Evolutionary conservation across 352 stramenopile species (phyloP).

Genomic region (Pythium sp.): DNA sequence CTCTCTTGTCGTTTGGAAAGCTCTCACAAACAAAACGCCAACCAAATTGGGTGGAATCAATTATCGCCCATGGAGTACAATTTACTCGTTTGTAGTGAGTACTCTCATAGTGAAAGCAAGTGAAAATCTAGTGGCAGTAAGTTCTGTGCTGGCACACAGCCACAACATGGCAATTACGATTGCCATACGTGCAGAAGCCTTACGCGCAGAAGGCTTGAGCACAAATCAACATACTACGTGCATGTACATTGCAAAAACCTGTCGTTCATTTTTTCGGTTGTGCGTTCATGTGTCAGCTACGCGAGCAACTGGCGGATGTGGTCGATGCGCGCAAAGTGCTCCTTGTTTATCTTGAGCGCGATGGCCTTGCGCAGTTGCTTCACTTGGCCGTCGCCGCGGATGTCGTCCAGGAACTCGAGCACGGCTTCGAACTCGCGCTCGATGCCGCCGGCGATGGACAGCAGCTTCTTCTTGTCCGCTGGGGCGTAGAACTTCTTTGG

Average conservation of each 20-base stretch:
- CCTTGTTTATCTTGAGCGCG: conserved; percentile 54
- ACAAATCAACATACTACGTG: not conserved
- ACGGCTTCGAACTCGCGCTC: conserved; percentile 80
- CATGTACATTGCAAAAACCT: not conserved
- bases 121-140: not conserved
- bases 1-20: not conserved
- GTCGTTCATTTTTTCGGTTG: not conserved
- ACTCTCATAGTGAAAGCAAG: not conserved
- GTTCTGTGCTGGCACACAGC: not conserved
- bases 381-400: conserved; percentile 65
- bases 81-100: not conserved
- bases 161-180: not conserved
- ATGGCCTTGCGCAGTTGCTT: conserved; percentile 71
- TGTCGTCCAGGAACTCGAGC: conserved; percentile 70
- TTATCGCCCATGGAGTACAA: not conserved
- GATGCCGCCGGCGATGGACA: conserved; percentile 41
- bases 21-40: not conserved
- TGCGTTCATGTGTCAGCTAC: not conserved
- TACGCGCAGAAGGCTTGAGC: not conserved
- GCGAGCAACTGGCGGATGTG: conserved; percentile 33
- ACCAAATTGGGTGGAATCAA: not conserved
- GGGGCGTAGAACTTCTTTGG: conserved; percentile 11
- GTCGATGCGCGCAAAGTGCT: conserved; percentile 72
- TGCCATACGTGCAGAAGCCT: not conserved
- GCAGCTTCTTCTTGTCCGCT: conserved; percentile 42